phyloP scores from a whole-genome alignment of 257 asterid genomes.

The Craterostigma plantagineum region DNA sequence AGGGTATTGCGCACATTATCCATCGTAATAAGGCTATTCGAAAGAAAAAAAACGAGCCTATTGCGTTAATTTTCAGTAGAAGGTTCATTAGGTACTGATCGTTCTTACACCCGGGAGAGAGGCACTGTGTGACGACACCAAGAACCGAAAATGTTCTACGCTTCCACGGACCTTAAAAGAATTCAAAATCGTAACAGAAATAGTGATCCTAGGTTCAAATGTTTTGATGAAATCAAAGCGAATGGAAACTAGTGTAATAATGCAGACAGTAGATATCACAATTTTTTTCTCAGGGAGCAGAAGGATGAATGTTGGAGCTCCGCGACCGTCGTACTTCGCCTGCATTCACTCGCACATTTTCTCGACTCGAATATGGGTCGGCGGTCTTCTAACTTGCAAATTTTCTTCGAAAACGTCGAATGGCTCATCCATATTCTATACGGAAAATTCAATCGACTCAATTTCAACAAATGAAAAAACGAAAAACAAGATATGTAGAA shows the following conservation, averaged over 20 bases:
- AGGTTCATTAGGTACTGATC: conserved; percentile 75
- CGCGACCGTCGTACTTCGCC: conserved; percentile 36
- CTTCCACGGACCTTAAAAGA: conserved; percentile 90
- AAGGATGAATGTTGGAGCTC: conserved; percentile 58
- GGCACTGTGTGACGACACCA: conserved; percentile 80
- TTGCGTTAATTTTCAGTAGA: conserved; percentile 74
- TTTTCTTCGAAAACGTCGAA: conserved; percentile 49
- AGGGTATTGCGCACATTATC: no score
- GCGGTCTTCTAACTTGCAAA: conserved; percentile 43
- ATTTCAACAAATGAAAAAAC: no score
- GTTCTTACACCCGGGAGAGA: conserved; percentile 51
- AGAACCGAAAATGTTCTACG: conserved; percentile 58
- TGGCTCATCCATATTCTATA: conserved; percentile 53
- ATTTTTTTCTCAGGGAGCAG: conserved; percentile 72
- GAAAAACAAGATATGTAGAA: no score
- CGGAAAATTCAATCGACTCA: no score
- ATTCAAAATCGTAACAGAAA: no score
- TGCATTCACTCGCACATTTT: conserved; percentile 56
- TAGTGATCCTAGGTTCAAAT: conserved; percentile 1
- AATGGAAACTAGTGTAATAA: no score
- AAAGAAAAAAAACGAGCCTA: conserved; percentile 24
- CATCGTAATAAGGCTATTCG: neutral
- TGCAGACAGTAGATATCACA: conserved; percentile 64
- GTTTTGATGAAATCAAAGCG: conserved; percentile 4
- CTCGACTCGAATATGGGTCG: conserved; percentile 61